phyloP scores from a whole-genome alignment of 2,329 filamentous ascomycete species.

The Anthostomella pinea region DNA sequence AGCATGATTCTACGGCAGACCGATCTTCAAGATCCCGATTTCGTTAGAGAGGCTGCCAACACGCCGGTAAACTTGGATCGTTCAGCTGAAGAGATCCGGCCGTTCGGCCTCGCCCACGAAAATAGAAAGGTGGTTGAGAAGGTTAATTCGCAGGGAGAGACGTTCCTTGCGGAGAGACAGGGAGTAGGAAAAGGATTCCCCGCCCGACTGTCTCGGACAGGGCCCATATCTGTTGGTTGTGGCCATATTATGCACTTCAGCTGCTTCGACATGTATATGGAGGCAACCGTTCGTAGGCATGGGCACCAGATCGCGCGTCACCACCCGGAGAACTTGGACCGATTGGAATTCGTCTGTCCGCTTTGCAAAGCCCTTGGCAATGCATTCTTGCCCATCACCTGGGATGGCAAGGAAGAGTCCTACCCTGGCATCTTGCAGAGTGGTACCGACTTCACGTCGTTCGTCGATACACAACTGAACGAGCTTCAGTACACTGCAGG shows the following conservation, averaged over 20 bases:
- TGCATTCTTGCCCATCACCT: conserved; percentile 89
- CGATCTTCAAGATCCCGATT: conserved; percentile 75
- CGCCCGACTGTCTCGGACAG: conserved; percentile 60
- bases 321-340: conserved; percentile 76
- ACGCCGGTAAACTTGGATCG: conserved; percentile 81
- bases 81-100: conserved; percentile 77
- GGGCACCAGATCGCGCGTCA: conserved; percentile 90
- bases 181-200: conserved; percentile 88
- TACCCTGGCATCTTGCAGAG: conserved; percentile 71
- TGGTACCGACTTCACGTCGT: conserved; percentile 61
- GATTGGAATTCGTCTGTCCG: conserved; percentile 92
- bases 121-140: conserved; percentile 78
- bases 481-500: conserved; percentile 12
- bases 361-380: conserved; percentile 96
- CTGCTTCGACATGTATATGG: conserved; percentile 90
- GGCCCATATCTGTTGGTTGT: conserved; percentile 85
- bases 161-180: conserved; percentile 72
- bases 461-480: conserved; percentile 60
- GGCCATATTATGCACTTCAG: conserved; percentile 98
- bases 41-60: conserved; percentile 76
- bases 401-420: conserved; percentile 86
- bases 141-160: conserved; percentile 67
- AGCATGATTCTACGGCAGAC: conserved; percentile 87
- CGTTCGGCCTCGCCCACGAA: conserved; percentile 86
- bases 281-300: conserved; percentile 80